Percentiles rank a stretch among this genome's conserved stretches.
These are phyloP conservation scores for Megacollybia marginata DNA, from an alignment of 768 basidiomycete species.

Conservation along the genomic window DNA sequence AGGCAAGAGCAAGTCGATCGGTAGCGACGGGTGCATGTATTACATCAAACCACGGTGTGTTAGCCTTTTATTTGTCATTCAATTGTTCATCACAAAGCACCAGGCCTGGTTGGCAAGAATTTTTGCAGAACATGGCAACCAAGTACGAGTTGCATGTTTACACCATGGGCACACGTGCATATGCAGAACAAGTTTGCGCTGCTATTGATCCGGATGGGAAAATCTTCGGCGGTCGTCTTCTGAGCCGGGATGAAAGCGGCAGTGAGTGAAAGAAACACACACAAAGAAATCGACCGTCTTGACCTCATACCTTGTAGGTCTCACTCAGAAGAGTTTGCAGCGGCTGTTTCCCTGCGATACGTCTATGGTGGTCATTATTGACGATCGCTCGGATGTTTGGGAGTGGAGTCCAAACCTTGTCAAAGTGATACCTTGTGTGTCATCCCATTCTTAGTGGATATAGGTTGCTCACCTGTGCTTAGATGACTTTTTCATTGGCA, in stretches of 20 bases:
- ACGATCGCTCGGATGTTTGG: constrained; percentile 98
- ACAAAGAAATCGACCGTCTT: background rate
- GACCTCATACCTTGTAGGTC: constrained; percentile 38
- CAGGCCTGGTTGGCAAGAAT: constrained; percentile 78
- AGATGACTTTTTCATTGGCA: constrained; percentile 98
- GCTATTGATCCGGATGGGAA: constrained; percentile 86
- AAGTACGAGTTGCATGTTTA: constrained; percentile 99
- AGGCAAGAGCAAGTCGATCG: constrained; percentile 58
- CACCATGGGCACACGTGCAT: constrained; percentile 97
- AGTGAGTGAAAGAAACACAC: constrained; percentile 72
- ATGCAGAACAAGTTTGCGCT: constrained; percentile 91
- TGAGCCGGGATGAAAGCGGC: constrained; percentile 94
- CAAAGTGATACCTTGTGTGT: constrained; percentile 90
- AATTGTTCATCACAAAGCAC: constrained; percentile 8
- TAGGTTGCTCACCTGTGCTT: constrained; percentile 11
- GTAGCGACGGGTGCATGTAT: constrained; percentile 85
- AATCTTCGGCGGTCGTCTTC: constrained; percentile 79
- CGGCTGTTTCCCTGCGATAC: constrained; percentile 94
- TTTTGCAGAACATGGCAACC: constrained; percentile 60
- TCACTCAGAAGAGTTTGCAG: constrained; percentile 88
- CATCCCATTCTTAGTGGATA: background rate
- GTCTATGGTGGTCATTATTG: constrained; percentile 98
- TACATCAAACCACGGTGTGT: constrained; percentile 95
- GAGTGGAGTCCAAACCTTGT: constrained; percentile 94
- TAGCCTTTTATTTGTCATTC: constrained; percentile 1